These are phyloP conservation scores for Cordyceps militaris DNA, from an alignment of 2,329 filamentous ascomycete species.

Conservation along the genomic window DNA sequence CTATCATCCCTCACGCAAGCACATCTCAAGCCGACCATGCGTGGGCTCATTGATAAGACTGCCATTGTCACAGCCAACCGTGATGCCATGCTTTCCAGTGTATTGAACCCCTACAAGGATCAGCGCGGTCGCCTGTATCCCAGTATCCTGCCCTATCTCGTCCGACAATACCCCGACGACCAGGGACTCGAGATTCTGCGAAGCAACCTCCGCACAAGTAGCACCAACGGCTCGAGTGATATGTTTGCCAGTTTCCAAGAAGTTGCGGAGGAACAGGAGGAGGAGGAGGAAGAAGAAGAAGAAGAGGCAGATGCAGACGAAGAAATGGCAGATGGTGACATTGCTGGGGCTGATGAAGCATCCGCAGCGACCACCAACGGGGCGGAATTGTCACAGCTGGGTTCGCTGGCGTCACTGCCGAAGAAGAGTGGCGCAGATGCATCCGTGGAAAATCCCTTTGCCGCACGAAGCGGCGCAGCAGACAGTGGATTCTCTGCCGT, in stretches of 20 bases:
- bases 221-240: slow-evolving; percentile 21
- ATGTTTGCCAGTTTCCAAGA: slow-evolving; percentile 24
- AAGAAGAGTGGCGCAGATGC: slow-evolving; percentile 1
- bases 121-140: slow-evolving; percentile 57
- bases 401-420: neutral
- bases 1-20: slow-evolving; percentile 59
- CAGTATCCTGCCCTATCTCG: slow-evolving; percentile 75
- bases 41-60: slow-evolving; percentile 72
- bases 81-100: slow-evolving; percentile 70
- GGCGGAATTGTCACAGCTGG: neutral
- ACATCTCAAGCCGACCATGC: slow-evolving; percentile 61
- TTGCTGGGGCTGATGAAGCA: neutral
- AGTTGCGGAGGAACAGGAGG: slow-evolving; percentile 33
- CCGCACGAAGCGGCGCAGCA: slow-evolving; percentile 19
- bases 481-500: slow-evolving; percentile 12
- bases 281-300: slow-evolving; percentile 29
- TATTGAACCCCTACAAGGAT: slow-evolving; percentile 67
- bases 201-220: slow-evolving; percentile 45
- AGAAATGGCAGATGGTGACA: slow-evolving; percentile 15
- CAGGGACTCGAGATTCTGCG: slow-evolving; percentile 65
- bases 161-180: slow-evolving; percentile 55
- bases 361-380: neutral
- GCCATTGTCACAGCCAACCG: slow-evolving; percentile 65
- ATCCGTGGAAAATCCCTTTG: slow-evolving; percentile 29
- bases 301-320: slow-evolving; percentile 28